Evolutionary conservation across 1,284 basidiomycete genomes (phyloP).

Genomic region (Rhodotorula sp.): DNA sequence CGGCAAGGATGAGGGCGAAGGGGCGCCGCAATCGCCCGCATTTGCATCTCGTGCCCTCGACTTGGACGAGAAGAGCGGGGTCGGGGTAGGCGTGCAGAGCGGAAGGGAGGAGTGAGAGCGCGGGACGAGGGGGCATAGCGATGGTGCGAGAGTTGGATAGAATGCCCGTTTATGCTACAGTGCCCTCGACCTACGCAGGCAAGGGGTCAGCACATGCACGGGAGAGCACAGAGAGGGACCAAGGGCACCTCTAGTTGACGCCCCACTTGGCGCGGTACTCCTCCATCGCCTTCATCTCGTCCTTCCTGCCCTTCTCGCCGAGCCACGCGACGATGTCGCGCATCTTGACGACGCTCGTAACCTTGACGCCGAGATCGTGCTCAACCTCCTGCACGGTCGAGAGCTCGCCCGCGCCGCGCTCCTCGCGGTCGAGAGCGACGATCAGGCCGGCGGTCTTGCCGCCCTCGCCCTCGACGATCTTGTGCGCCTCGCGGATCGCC

Average conservation of each 20-base stretch:
- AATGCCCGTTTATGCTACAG: no score
- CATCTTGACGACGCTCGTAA: constrained; percentile 78
- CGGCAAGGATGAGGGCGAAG: no score
- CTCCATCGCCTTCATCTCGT: constrained; percentile 71
- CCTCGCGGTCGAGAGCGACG: constrained; percentile 85
- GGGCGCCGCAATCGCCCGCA: no score
- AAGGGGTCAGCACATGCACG: not conserved
- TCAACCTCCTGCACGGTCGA: constrained; percentile 87
- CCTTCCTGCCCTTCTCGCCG: constrained; percentile 63
- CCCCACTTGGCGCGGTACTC: constrained; percentile 81
- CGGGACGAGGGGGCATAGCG: no score
- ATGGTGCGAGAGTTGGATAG: no score
- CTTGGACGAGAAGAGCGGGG: no score
- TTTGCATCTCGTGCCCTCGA: no score
- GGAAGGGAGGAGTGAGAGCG: no score
- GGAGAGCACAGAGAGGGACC: not conserved
- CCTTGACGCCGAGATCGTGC: constrained; percentile 65
- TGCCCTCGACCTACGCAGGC: no score
- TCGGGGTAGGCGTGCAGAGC: no score
- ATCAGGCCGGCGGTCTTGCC: constrained; percentile 85
- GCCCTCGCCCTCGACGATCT: constrained; percentile 63
- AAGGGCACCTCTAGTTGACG: constrained; percentile 45
- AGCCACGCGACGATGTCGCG: constrained; percentile 83
- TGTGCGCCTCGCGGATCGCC: constrained; percentile 80
- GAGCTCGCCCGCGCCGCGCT: constrained; percentile 65